phyloP scores from a whole-genome alignment of 2,329 filamentous ascomycete species.

The Chrysosporium keratinophilum region DNA sequence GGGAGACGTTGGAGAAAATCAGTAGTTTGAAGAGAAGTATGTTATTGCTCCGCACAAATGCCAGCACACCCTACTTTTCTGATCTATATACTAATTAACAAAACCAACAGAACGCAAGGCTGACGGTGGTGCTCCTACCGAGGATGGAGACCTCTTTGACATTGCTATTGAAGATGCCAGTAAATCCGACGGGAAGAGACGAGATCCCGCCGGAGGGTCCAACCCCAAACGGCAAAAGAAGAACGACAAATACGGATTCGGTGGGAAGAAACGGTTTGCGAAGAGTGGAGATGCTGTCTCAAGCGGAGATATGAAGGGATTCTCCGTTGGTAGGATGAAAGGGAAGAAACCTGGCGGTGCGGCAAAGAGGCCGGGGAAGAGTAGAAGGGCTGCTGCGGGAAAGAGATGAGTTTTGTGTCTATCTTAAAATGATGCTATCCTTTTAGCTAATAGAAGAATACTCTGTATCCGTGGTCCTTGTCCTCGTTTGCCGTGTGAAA shows the following conservation, averaged over 20 bases:
- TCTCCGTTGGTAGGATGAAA: slow-evolving; percentile 82
- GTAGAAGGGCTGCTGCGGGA: slow-evolving; percentile 34
- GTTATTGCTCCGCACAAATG: slow-evolving; percentile 31
- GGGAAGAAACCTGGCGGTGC: slow-evolving; percentile 29
- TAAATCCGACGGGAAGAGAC: slow-evolving; percentile 41
- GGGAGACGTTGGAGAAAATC: slow-evolving; percentile 89
- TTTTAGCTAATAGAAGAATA: not conserved
- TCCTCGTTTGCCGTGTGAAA: not conserved
- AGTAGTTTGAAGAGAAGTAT: slow-evolving; percentile 88
- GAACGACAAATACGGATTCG: slow-evolving; percentile 88
- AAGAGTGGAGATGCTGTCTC: slow-evolving; percentile 87
- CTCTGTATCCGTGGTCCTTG: not conserved
- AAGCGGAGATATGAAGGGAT: slow-evolving; percentile 68
- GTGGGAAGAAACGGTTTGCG: slow-evolving; percentile 81
- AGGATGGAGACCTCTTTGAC: slow-evolving; percentile 84
- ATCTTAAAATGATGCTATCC: not conserved
- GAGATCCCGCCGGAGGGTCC: slow-evolving; percentile 29
- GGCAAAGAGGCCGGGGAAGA: slow-evolving; percentile 43
- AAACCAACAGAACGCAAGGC: slow-evolving; percentile 66
- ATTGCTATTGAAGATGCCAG: slow-evolving; percentile 65
- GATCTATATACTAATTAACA: not conserved
- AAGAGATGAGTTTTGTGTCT: slow-evolving; percentile 17
- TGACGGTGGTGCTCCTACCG: slow-evolving; percentile 50
- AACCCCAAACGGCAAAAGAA: slow-evolving; percentile 76
- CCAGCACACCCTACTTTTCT: not conserved